phyloP scores from a whole-genome alignment of 495 filamentous ascomycete species.

The Penicillium goetzii region DNA sequence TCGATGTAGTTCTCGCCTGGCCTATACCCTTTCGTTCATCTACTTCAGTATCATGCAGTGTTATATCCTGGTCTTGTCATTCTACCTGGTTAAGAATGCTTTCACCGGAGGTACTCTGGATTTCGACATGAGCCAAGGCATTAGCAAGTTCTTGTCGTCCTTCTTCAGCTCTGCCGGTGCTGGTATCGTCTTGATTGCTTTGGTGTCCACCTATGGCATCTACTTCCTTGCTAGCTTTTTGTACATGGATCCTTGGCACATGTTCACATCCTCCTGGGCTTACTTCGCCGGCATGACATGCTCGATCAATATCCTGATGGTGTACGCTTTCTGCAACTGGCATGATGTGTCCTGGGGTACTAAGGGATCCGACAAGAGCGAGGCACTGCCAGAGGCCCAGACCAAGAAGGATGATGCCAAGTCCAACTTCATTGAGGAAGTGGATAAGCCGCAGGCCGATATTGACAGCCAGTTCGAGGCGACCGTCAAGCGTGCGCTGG shows the following conservation, averaged over 20 bases:
- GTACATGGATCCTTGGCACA: conserved; percentile 99
- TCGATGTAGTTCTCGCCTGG: conserved; percentile 53
- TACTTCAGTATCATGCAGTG: conserved; percentile 85
- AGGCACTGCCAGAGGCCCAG: conserved; percentile 83
- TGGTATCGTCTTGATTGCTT: conserved; percentile 87
- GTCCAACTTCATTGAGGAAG: conserved; percentile 87
- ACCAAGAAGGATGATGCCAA: conserved; percentile 83
- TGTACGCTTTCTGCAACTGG: conserved; percentile 99
- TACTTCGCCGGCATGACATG: conserved; percentile 93
- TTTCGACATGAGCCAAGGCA: conserved; percentile 55
- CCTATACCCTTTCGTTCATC: conserved; percentile 84
- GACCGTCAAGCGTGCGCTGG: conserved; percentile 90
- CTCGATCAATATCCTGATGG: conserved; percentile 97
- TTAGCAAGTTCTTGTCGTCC: conserved; percentile 59
- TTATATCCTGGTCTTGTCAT: conserved; percentile 84
- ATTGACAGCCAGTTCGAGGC: conserved; percentile 96
- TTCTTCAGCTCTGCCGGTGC: conserved; percentile 75
- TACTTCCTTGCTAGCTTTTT: conserved; percentile 95
- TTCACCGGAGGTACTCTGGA: conserved; percentile 62
- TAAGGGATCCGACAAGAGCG: conserved; percentile 96
- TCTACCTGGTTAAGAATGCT: conserved; percentile 83
- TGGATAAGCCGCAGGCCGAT: conserved; percentile 95
- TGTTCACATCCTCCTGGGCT: conserved; percentile 94
- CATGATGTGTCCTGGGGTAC: conserved; percentile 99
- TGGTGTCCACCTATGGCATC: conserved; percentile 91